Evolutionary conservation across 108 stramenopile genomes (phyloP).

Genomic region (Cyclotella cryptica): DNA sequence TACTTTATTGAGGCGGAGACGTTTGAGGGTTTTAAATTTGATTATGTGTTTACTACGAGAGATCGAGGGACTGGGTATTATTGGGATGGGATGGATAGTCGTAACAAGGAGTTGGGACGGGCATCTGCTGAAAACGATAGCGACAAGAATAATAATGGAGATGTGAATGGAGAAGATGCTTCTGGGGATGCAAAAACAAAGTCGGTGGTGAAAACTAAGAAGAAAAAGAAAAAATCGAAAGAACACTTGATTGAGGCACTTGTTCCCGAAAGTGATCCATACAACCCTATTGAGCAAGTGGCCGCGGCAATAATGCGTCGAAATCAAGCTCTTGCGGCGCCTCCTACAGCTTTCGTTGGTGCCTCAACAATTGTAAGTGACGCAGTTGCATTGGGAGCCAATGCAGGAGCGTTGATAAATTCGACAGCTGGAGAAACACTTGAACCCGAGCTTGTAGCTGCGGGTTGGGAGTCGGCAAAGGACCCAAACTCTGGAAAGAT

Average conservation of each 20-base stretch:
- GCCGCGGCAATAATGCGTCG: conserved; percentile 62
- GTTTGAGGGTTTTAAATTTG: conserved; percentile 79
- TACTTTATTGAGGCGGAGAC: conserved; percentile 70
- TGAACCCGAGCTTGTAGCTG: conserved; percentile 34
- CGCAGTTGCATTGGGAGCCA: conserved; percentile 47
- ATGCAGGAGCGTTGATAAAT: conserved; percentile 13
- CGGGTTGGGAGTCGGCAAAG: conserved; percentile 57
- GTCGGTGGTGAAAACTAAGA: conserved; percentile 46
- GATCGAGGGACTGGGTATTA: conserved; percentile 83
- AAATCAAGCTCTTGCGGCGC: conserved; percentile 51
- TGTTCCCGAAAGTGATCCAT: conserved; percentile 59
- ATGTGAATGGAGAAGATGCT: not conserved
- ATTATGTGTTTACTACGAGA: conserved; percentile 87
- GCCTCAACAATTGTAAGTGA: conserved; percentile 25
- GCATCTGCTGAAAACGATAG: not conserved
- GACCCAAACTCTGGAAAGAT: conserved; percentile 74
- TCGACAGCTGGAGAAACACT: conserved; percentile 3
- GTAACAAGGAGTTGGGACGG: conserved; percentile 59
- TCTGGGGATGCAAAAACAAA: conserved; percentile 24
- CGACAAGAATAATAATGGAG: not conserved
- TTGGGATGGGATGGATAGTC: conserved; percentile 88
- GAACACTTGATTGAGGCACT: conserved; percentile 19
- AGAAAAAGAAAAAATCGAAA: conserved; percentile 55
- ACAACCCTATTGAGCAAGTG: conserved; percentile 82
- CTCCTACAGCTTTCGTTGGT: conserved; percentile 33